Percentiles rank a stretch among this genome's conserved stretches.
These are phyloP conservation scores for Batkoa obscura DNA, from an alignment of 371 early-diverging fungal species.

Conservation along the genomic window DNA sequence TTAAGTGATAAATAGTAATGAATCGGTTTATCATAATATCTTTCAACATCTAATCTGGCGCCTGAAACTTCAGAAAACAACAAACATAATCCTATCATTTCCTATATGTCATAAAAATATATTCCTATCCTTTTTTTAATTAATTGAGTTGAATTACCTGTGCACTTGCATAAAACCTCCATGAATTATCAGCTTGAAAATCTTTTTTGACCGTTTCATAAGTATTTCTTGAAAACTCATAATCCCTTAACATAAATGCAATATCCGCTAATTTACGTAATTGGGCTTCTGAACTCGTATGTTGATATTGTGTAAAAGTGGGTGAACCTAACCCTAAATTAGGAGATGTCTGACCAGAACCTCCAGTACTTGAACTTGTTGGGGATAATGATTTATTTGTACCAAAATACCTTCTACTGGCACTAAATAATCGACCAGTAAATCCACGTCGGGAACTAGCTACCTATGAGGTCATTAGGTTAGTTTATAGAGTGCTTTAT, in stretches of 20 bases:
- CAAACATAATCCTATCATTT: conserved; percentile 79
- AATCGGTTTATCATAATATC: conserved; percentile 58
- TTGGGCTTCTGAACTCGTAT: conserved; percentile 69
- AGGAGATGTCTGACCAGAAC: conserved; percentile 15
- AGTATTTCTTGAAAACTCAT: conserved; percentile 63
- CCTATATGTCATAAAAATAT: conserved; percentile 19
- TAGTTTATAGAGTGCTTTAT: conserved; percentile 5
- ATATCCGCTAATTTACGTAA: conserved; percentile 85
- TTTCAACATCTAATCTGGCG: conserved; percentile 44
- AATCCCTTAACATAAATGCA: conserved; percentile 89
- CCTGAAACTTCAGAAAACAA: conserved; percentile 35
- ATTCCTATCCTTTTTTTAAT: not conserved
- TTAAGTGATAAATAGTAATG: conserved; percentile 18
- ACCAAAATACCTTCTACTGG: conserved; percentile 63
- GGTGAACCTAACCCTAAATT: not conserved
- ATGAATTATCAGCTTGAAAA: conserved; percentile 62
- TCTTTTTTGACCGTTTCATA: conserved; percentile 84
- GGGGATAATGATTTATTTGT: conserved; percentile 17
- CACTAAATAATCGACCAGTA: conserved; percentile 73
- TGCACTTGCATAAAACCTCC: conserved; percentile 65
- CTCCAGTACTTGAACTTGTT: conserved; percentile 14
- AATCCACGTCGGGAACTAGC: conserved; percentile 60
- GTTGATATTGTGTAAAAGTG: conserved; percentile 23
- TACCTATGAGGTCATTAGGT: conserved; percentile 19
- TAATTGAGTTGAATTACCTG: conserved; percentile 20